phyloP scores from a whole-genome alignment of 1,284 basidiomycete genomes.

The Cryptococcus sp. region DNA sequence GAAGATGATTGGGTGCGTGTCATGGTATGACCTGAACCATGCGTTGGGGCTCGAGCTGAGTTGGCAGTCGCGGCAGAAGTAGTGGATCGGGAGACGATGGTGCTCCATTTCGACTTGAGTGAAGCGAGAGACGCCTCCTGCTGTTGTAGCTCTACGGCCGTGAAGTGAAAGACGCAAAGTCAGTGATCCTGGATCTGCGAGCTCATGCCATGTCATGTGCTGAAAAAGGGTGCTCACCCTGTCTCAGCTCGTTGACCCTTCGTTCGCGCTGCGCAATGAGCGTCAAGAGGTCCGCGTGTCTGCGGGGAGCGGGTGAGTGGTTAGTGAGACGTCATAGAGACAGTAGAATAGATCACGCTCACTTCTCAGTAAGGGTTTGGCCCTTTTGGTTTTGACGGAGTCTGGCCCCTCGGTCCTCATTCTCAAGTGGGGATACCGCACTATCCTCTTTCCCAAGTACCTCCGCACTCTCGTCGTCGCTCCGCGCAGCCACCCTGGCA shows the following conservation, averaged over 20 bases:
- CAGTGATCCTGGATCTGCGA: too few relatives aligned
- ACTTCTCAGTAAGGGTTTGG: constrained; percentile 19
- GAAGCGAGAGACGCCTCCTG: constrained; percentile 39
- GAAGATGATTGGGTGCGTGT: neutral
- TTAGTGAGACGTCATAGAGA: neutral
- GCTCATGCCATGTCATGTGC: neutral
- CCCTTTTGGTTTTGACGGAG: neutral
- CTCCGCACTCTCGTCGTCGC: neutral
- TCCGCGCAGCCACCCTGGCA: neutral
- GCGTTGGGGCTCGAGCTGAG: neutral
- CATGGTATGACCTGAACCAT: neutral
- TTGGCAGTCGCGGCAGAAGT: constrained; percentile 7
- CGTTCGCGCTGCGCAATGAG: constrained; percentile 45
- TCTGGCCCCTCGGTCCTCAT: neutral
- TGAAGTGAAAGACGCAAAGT: neutral
- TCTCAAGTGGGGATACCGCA: neutral
- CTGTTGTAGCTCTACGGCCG: constrained; percentile 32
- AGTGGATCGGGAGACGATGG: constrained; percentile 31
- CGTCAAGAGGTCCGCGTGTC: constrained; percentile 44
- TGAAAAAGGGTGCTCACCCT: constrained; percentile 24
- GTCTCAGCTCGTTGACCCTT: constrained; percentile 41
- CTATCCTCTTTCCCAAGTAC: neutral
- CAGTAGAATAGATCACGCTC: neutral
- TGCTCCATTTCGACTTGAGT: constrained; percentile 40
- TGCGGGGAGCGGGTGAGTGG: constrained; percentile 4